A percentile compares a stretch with the other conserved stretches of the same genome.
Conservation (phyloP, 768 basidiomycete species). For the Boletus subcaerulescens region DNA sequence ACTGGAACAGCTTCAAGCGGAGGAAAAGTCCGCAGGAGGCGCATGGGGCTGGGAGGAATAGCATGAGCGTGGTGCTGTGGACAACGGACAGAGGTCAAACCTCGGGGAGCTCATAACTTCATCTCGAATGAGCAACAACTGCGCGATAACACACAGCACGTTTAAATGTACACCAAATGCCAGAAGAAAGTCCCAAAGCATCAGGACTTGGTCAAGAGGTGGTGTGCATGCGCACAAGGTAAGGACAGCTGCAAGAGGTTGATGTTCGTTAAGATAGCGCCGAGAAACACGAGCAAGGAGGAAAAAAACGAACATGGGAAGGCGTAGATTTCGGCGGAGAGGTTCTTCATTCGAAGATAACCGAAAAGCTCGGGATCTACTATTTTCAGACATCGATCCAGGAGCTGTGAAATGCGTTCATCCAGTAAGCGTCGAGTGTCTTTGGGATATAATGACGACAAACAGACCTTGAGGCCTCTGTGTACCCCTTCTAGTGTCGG, state of each 20-base stretch:
- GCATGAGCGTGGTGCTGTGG: not conserved
- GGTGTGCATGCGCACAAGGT: constrained; percentile 97
- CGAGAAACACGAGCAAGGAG: not conserved
- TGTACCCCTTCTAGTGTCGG: constrained; percentile 96
- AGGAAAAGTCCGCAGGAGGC: constrained; percentile 89
- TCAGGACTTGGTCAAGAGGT: constrained; percentile 90
- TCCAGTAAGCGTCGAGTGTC: not conserved
- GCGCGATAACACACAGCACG: constrained; percentile 95
- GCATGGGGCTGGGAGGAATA: constrained; percentile 72
- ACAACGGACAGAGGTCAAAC: constrained; percentile 41
- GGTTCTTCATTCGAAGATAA: constrained; percentile 83
- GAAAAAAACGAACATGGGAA: constrained; percentile 76
- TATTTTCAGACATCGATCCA: constrained; percentile 88
- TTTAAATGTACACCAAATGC: constrained; percentile 97
- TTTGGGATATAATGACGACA: not conserved
- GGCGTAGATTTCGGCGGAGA: constrained; percentile 95
- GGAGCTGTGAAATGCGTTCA: constrained; percentile 50
- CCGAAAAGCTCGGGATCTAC: constrained; percentile 85
- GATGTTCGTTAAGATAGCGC: constrained; percentile 1
- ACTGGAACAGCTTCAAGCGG: constrained; percentile 84
- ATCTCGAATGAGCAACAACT: constrained; percentile 84
- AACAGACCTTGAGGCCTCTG: constrained; percentile 79
- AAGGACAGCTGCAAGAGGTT: constrained; percentile 62
- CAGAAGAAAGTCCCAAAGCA: constrained; percentile 95
- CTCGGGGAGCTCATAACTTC: constrained; percentile 86